These are phyloP conservation scores for Pycnococcus provasolii DNA, from an alignment of 139 green algal genomes.

Conservation along the genomic window DNA sequence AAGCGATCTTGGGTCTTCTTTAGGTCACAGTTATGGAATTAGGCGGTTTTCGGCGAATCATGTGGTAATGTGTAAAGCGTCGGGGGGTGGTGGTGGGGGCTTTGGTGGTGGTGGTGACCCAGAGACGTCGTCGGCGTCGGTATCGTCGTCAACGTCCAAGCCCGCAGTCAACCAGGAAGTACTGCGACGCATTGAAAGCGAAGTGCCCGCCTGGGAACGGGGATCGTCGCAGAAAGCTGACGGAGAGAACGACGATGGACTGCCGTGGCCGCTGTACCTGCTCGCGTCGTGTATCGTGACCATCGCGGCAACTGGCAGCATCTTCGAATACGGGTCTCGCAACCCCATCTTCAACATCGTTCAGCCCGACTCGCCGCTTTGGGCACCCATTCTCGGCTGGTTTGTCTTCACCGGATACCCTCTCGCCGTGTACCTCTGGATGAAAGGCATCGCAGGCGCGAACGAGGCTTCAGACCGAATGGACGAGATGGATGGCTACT, in stretches of 20 bases:
- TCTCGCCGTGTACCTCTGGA: slow-evolving; percentile 20
- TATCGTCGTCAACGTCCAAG: too few relatives aligned
- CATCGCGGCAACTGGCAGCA: slow-evolving; percentile 22
- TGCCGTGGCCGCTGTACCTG: slow-evolving; percentile 26
- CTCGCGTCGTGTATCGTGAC: slow-evolving; percentile 14
- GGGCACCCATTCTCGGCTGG: slow-evolving; percentile 24
- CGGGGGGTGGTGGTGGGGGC: too few relatives aligned
- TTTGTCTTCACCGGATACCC: slow-evolving; percentile 29
- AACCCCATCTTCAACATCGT: slow-evolving; percentile 35
- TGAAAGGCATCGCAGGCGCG: slow-evolving; percentile 22
- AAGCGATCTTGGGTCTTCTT: too few relatives aligned
- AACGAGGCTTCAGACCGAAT: slow-evolving; percentile 21
- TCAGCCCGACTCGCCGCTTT: slow-evolving; percentile 1
- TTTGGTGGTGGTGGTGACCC: too few relatives aligned
- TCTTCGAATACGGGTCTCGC: slow-evolving; percentile 27
- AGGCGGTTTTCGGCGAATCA: too few relatives aligned
- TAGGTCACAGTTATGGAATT: too few relatives aligned
- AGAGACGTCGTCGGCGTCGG: too few relatives aligned
- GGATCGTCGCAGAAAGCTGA: neutral
- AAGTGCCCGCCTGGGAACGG: too few relatives aligned
- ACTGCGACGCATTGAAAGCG: too few relatives aligned
- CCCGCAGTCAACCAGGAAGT: too few relatives aligned
- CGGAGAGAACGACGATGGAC: slow-evolving; percentile 9
- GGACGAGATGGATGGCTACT: slow-evolving; percentile 26
- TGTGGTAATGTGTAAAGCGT: too few relatives aligned